Conservation (phyloP, 2,329 filamentous ascomycete genomes). For the Diaporthe australafricana region DNA sequence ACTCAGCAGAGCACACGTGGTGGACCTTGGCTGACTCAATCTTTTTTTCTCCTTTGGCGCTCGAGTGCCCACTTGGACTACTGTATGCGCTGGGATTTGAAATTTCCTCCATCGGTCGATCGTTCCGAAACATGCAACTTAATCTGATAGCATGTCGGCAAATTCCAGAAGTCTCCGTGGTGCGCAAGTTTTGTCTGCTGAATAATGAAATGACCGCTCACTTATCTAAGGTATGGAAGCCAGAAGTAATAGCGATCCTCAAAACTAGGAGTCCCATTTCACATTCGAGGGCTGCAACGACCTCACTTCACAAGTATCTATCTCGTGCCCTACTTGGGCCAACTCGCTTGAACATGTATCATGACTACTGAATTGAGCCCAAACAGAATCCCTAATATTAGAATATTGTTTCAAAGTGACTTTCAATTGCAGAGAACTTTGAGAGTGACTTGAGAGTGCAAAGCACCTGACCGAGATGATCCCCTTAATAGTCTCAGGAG, state of each 20-base stretch:
- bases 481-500: not conserved
- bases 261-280: not conserved
- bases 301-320: not conserved
- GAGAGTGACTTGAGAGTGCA: not conserved
- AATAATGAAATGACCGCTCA: not conserved
- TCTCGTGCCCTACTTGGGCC: not conserved
- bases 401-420: not conserved
- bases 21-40: slow-evolving; percentile 22
- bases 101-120: not conserved
- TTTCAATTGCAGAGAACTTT: not conserved
- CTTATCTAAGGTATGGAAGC: not conserved
- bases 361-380: not conserved
- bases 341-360: not conserved
- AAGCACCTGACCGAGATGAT: not conserved
- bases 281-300: not conserved
- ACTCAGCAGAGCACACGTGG: slow-evolving; percentile 17
- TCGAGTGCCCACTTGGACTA: not conserved
- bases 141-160: slow-evolving; percentile 5
- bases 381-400: not conserved
- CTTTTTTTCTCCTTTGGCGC: not conserved
- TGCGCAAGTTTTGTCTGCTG: slow-evolving; percentile 1
- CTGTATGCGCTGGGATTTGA: not conserved
- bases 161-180: not conserved
- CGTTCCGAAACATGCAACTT: slow-evolving; percentile 15
- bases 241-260: not conserved